Evolutionary conservation across 768 basidiomycete species (phyloP), one percentile per base, ranked within the genome.

Genomic region (Brasilioporus rufonigricans): DNA sequence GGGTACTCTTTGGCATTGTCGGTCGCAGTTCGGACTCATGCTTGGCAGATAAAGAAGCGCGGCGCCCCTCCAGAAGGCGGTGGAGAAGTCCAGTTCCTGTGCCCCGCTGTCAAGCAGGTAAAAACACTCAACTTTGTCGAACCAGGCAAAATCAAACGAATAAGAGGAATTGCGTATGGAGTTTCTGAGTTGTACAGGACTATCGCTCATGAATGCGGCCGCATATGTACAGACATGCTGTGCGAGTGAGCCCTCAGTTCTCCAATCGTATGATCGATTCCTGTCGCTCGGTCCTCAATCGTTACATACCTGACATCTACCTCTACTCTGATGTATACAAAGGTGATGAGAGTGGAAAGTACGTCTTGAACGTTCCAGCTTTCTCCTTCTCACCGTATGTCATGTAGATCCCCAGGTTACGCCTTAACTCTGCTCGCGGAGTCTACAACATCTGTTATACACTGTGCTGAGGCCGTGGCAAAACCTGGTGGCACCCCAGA

Each of bases 271-370:
- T 98, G 87, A 97, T 99, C 47, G 96, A 98, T 63, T 83, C 95
- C 9, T 85, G 92, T 18, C 86, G 97, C 36, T 94, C 92, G 3
- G 79, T 99, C 23, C 77, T 99, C 41, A 98, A 98, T 69, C 89
- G 94, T 5, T 97, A 91, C 70, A 97, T 98, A 55, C 96, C 97
- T 35, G 97, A 99, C 68, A 94, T 98, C 27, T 98, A 98, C 73
- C 83, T 99, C 36, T 96, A 98, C 70, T 96, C 97, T 4, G 97
- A 99, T 60, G 94, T 98, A 23, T 98, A 97, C 74, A 96, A 97
- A 69, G 95, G 95, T 8, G 91, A 92, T 18, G 97, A 98, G 58
- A 94, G 93, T 61, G 96, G 96, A 71, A 98, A 93, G 95, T 95
- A 61, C 58, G 93, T 74, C 0, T 24, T 13, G 36, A 14, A 27